phyloP scores from a whole-genome alignment of 2,329 filamentous ascomycete species.

The Alternaria atra region DNA sequence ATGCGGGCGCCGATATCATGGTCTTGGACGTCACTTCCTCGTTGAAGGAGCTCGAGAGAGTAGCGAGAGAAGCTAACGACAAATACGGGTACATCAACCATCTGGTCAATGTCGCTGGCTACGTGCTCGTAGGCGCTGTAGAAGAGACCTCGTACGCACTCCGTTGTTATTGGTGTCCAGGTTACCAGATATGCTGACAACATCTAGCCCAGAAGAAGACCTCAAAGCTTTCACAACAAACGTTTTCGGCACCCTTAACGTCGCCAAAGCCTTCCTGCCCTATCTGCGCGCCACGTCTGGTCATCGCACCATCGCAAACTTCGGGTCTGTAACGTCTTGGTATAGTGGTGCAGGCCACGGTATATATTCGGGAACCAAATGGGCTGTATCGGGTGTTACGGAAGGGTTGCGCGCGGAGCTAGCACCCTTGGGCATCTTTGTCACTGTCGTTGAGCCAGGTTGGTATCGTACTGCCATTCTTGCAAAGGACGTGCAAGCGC shows the following conservation, averaged over 20 bases:
- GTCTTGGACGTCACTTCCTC: constrained; percentile 55
- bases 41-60: constrained; percentile 45
- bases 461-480: constrained; percentile 62
- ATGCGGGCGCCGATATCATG: constrained; percentile 48
- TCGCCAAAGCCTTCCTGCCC: constrained; percentile 60
- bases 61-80: constrained; percentile 50
- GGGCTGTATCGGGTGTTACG: constrained; percentile 54
- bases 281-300: constrained; percentile 54
- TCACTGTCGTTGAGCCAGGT: constrained; percentile 60
- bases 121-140: constrained; percentile 55
- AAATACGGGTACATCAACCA: constrained; percentile 56
- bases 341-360: constrained; percentile 51
- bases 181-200: background rate
- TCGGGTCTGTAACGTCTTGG: constrained; percentile 59
- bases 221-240: constrained; percentile 61
- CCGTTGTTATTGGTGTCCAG: constrained; percentile 13
- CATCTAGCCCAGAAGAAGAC: constrained; percentile 50
- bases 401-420: constrained; percentile 57
- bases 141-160: constrained; percentile 54
- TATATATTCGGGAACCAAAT: constrained; percentile 60
- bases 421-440: constrained; percentile 55
- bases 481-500: constrained; percentile 31
- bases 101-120: constrained; percentile 60
- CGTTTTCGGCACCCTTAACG: constrained; percentile 62
- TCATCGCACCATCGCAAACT: constrained; percentile 57